phyloP scores from a whole-genome alignment of 2,329 filamentous ascomycete species.

The Penicillium digitatum region DNA sequence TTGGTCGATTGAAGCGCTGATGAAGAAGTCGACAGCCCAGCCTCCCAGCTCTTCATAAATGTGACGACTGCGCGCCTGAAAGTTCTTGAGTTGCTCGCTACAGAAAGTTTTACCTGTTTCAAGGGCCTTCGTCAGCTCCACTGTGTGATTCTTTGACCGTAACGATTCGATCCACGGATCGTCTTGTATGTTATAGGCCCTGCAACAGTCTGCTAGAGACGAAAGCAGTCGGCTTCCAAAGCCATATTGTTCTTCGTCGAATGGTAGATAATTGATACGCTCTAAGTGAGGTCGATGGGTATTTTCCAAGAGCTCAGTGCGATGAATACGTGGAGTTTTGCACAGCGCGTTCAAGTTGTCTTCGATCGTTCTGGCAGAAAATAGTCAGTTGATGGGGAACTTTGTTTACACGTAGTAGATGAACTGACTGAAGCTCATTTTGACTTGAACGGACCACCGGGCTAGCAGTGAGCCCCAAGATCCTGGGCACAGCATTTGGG shows the following conservation, averaged over 20 bases:
- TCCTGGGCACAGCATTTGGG: conserved; percentile 51
- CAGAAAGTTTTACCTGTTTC: conserved; percentile 37
- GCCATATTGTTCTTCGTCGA: background rate
- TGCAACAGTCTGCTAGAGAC: conserved; percentile 44
- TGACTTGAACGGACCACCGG: conserved; percentile 62
- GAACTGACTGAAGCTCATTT: conserved; percentile 50
- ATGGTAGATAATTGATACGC: conserved; percentile 21
- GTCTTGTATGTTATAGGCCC: conserved; percentile 51
- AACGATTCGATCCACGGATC: conserved; percentile 60
- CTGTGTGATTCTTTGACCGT: conserved; percentile 33
- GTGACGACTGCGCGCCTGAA: conserved; percentile 50
- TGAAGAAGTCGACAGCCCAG: conserved; percentile 67
- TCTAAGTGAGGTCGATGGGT: conserved; percentile 60
- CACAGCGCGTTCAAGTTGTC: conserved; percentile 65
- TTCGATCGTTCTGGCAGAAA: conserved; percentile 50
- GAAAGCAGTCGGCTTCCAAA: conserved; percentile 35
- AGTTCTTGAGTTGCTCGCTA: conserved; percentile 53
- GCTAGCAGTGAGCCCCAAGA: conserved; percentile 78
- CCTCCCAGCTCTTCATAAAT: conserved; percentile 59
- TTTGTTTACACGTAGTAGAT: no score
- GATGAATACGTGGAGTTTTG: conserved; percentile 63
- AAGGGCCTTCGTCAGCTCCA: conserved; percentile 28
- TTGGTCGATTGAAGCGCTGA: conserved; percentile 49
- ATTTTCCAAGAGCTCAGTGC: conserved; percentile 64
- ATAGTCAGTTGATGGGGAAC: background rate